These are phyloP conservation scores for Yamadazyma blattariae DNA, from an alignment of 1,139 yeast genomes.

Conservation along the genomic window DNA sequence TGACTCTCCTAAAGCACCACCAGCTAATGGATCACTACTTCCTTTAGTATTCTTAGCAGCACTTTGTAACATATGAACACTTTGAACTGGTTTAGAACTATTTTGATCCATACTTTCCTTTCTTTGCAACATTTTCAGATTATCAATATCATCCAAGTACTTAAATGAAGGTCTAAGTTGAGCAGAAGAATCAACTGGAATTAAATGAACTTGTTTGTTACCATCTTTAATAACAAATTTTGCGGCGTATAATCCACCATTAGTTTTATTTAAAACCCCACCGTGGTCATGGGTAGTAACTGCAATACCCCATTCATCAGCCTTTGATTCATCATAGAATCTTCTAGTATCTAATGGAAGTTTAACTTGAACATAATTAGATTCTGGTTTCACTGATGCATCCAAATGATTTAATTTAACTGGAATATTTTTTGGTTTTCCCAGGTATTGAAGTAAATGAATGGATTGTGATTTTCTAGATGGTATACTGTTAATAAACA, in stretches of 20 bases:
- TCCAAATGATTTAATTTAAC: conserved; percentile 31
- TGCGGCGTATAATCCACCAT: conserved; percentile 49
- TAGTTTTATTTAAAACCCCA: conserved; percentile 62
- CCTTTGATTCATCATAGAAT: conserved; percentile 64
- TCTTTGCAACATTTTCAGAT: conserved; percentile 23
- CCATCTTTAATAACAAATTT: conserved; percentile 23
- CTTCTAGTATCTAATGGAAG: conserved; percentile 62
- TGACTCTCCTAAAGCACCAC: conserved; percentile 72
- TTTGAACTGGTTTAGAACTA: conserved; percentile 18
- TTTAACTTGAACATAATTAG: conserved; percentile 61
- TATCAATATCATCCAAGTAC: conserved; percentile 61
- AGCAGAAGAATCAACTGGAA: conserved; percentile 65
- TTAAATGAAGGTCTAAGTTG: conserved; percentile 82
- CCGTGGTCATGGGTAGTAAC: conserved; percentile 59
- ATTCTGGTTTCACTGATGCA: conserved; percentile 60
- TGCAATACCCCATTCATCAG: conserved; percentile 60
- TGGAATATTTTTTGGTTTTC: conserved; percentile 49
- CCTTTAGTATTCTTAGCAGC: conserved; percentile 51
- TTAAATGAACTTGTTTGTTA: conserved; percentile 50
- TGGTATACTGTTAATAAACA: conserved; percentile 35
- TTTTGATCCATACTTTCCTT: conserved; percentile 27
- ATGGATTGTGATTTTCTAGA: conserved; percentile 23
- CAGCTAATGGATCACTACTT: conserved; percentile 71
- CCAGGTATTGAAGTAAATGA: conserved; percentile 66
- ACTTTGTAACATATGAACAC: conserved; percentile 44